These are phyloP conservation scores for Pavlovales sp. DNA, from an alignment of 208 protist genomes.

Conservation along the genomic window DNA sequence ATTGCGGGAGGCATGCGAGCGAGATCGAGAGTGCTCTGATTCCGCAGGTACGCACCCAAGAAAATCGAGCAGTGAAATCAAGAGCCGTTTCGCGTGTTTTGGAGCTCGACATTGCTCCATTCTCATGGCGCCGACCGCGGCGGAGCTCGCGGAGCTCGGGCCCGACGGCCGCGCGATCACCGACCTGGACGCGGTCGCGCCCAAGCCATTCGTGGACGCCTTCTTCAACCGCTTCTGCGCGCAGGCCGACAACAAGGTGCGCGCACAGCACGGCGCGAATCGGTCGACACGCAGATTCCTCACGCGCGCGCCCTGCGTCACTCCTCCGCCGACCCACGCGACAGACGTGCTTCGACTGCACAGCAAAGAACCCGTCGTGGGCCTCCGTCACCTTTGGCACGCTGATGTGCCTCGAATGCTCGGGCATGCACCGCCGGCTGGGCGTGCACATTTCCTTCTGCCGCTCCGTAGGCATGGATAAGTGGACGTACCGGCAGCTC, in stretches of 20 bases:
- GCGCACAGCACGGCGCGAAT: not conserved
- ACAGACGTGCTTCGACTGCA: conserved; percentile 86
- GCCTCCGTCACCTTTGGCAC: conserved; percentile 87
- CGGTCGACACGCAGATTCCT: too few relatives aligned
- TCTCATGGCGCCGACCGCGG: too few relatives aligned
- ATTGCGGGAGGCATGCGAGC: too few relatives aligned
- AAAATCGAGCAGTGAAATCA: too few relatives aligned
- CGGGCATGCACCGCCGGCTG: conserved; percentile 81
- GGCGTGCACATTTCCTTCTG: conserved; percentile 93
- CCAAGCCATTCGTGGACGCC: not conserved
- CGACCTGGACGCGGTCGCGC: not conserved
- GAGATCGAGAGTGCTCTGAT: too few relatives aligned
- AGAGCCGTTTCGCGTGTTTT: too few relatives aligned
- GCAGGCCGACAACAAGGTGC: not conserved
- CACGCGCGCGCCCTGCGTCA: not conserved
- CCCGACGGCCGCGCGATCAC: not conserved
- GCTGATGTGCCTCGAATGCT: conserved; percentile 94
- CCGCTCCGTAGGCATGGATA: conserved; percentile 69
- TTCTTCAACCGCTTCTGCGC: not conserved
- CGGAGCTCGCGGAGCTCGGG: too few relatives aligned
- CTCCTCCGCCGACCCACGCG: not conserved
- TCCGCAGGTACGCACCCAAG: too few relatives aligned
- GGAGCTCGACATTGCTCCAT: too few relatives aligned
- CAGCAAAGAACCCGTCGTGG: conserved; percentile 89
- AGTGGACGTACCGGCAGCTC: conserved; percentile 40